phyloP scores from a whole-genome alignment of 2,329 filamentous ascomycete species.

The Colletotrichum neosansevieriae region DNA sequence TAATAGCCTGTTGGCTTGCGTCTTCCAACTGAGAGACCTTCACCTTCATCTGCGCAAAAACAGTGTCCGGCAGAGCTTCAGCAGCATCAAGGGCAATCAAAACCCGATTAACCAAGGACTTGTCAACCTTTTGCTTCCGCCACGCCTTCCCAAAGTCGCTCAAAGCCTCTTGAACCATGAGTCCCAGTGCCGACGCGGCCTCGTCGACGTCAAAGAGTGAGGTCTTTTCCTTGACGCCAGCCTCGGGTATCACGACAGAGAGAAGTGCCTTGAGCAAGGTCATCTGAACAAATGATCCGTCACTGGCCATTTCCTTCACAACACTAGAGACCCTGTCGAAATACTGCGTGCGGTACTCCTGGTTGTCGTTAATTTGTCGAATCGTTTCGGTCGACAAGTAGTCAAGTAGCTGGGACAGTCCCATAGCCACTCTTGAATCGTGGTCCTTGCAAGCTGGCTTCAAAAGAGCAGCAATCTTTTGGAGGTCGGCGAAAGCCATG shows the following conservation, averaged over 20 bases:
- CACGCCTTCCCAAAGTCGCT: constrained; percentile 29
- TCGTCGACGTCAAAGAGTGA: constrained; percentile 11
- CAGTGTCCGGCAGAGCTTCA: constrained; percentile 45
- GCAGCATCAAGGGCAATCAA: constrained; percentile 43
- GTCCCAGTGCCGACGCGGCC: constrained; percentile 3
- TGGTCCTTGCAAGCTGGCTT: constrained; percentile 29
- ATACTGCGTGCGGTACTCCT: constrained; percentile 57
- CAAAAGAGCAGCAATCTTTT: constrained; percentile 50
- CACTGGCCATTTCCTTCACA: constrained; percentile 39
- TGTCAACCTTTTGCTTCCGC: constrained; percentile 31
- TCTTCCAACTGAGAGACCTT: constrained; percentile 53
- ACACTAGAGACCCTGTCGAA: constrained; percentile 48
- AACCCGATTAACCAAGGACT: constrained; percentile 13
- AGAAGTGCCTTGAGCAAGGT: constrained; percentile 53
- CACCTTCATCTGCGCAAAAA: constrained; percentile 48
- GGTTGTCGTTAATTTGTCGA: constrained; percentile 59
- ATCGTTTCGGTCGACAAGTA: constrained; percentile 46
- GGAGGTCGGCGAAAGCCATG: constrained; percentile 55
- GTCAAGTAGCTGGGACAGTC: constrained; percentile 25
- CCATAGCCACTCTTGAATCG: constrained; percentile 21
- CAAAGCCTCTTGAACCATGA: constrained; percentile 24
- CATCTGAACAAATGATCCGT: constrained; percentile 48
- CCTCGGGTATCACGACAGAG: constrained; percentile 45
- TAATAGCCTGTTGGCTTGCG: constrained; percentile 49
- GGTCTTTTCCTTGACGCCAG: constrained; percentile 40